A percentile compares a stretch with the other conserved stretches of the same genome.
Evolutionary conservation across 1,139 yeast species (phyloP).

Genomic region (Candida freyschussii): DNA sequence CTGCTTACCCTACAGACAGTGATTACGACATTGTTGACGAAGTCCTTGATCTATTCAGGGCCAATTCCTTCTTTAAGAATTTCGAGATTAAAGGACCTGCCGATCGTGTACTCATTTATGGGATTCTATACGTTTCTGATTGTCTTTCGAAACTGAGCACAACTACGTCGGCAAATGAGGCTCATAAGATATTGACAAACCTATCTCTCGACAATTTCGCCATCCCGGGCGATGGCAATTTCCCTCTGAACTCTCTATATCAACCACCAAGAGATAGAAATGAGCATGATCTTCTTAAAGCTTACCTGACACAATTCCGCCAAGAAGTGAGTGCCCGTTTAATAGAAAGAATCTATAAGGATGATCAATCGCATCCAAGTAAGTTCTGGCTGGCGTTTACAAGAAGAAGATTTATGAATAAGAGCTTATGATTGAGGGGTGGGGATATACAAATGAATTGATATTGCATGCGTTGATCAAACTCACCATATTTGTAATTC

Average conservation of each 20-base stretch:
- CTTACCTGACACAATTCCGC: conserved; percentile 85
- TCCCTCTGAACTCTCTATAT: conserved; percentile 84
- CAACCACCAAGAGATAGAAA: conserved; percentile 68
- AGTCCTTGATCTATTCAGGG: conserved; percentile 83
- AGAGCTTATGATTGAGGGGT: conserved; percentile 43
- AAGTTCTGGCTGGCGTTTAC: conserved; percentile 96
- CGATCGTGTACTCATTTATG: conserved; percentile 91
- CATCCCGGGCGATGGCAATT: conserved; percentile 92
- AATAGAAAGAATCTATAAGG: conserved; percentile 65
- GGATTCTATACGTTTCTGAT: conserved; percentile 85
- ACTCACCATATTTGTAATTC: conserved; percentile 26
- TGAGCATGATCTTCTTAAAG: conserved; percentile 74
- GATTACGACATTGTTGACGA: conserved; percentile 94
- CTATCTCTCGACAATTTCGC: conserved; percentile 83
- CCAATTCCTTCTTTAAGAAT: conserved; percentile 93
- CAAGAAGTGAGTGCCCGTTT: conserved; percentile 87
- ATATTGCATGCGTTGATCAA: too few relatives aligned
- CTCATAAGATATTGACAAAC: conserved; percentile 69
- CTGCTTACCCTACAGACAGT: conserved; percentile 75
- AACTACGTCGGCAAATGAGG: conserved; percentile 52
- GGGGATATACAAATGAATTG: too few relatives aligned
- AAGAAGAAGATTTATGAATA: conserved; percentile 92
- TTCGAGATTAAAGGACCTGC: conserved; percentile 96
- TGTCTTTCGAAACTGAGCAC: conserved; percentile 62
- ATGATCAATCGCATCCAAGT: conserved; percentile 50